phyloP scores from a whole-genome alignment of 169 alveolate species.

The Plasmodium coatneyi region DNA sequence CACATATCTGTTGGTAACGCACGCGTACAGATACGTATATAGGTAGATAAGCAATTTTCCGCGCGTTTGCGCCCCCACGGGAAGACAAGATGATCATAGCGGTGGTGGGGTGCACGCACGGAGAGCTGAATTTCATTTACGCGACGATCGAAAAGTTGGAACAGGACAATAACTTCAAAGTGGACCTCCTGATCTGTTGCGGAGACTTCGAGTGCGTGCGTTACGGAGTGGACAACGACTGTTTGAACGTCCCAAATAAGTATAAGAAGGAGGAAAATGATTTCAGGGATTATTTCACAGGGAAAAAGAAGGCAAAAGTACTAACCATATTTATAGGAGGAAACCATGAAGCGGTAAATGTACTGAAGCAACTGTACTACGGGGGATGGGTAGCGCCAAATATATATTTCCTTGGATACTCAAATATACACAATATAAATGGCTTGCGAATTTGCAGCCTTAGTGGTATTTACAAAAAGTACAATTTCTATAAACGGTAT shows the following conservation, averaged over 20 bases:
- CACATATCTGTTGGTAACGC: not conserved
- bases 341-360: slow-evolving; percentile 97
- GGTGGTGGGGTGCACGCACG: slow-evolving; percentile 97
- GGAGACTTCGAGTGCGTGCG: slow-evolving; percentile 97
- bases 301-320: slow-evolving; percentile 90
- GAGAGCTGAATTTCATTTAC: slow-evolving; percentile 92
- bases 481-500: slow-evolving; percentile 83
- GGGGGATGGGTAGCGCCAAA: slow-evolving; percentile 99
- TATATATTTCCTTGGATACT: slow-evolving; percentile 95
- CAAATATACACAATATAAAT: slow-evolving; percentile 92
- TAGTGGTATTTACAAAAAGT: slow-evolving; percentile 94
- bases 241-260: slow-evolving; percentile 93
- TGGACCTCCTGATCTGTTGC: slow-evolving; percentile 94
- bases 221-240: slow-evolving; percentile 90
- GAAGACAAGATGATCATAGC: slow-evolving; percentile 87
- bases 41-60: not conserved
- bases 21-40: not conserved
- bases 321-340: slow-evolving; percentile 98
- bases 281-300: slow-evolving; percentile 92
- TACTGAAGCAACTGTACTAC: slow-evolving; percentile 92
- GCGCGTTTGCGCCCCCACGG: not conserved
- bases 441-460: slow-evolving; percentile 95
- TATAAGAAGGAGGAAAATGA: slow-evolving; percentile 91
- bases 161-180: slow-evolving; percentile 84
- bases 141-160: slow-evolving; percentile 85